A percentile compares a stretch with the other conserved stretches of the same genome.
phyloP scores from a whole-genome alignment of 108 stramenopile genomes.

The Fistulifera solaris region DNA sequence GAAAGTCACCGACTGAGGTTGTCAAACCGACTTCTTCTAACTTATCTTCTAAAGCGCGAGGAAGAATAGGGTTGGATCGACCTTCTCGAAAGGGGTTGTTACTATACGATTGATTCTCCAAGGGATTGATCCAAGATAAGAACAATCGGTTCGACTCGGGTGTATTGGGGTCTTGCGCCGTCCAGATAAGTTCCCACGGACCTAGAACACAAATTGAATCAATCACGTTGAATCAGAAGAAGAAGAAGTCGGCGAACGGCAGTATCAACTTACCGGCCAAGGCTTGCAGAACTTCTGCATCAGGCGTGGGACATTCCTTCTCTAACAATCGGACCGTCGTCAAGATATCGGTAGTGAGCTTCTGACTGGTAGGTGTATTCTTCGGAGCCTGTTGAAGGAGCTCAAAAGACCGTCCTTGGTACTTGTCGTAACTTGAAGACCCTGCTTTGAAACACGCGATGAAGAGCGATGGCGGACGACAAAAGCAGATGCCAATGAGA shows the following conservation, averaged over 20 bases:
- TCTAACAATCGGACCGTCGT: conserved; percentile 35
- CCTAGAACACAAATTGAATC: too few relatives aligned
- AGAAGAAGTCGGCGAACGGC: too few relatives aligned
- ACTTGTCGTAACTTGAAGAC: not conserved
- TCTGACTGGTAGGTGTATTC: conserved; percentile 38
- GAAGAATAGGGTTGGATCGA: conserved; percentile 58
- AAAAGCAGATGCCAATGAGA: too few relatives aligned
- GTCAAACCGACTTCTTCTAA: conserved; percentile 54
- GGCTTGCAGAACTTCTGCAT: conserved; percentile 36
- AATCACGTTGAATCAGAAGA: too few relatives aligned
- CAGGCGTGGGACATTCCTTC: conserved; percentile 38
- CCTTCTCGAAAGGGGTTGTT: conserved; percentile 45
- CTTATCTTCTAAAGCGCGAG: conserved; percentile 47
- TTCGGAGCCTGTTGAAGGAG: conserved; percentile 13
- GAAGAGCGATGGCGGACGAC: too few relatives aligned
- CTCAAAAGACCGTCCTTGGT: conserved; percentile 2
- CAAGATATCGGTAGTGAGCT: conserved; percentile 44
- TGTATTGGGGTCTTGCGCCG: conserved; percentile 57
- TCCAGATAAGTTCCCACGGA: conserved; percentile 75
- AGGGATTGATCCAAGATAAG: conserved; percentile 52
- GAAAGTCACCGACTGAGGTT: conserved; percentile 6
- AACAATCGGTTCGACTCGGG: conserved; percentile 21
- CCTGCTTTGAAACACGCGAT: too few relatives aligned
- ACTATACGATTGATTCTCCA: conserved; percentile 81
- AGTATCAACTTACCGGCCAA: conserved; percentile 45